Conservation (phyloP, 169 alveolate genomes). For the Cystoisospora suis region DNA sequence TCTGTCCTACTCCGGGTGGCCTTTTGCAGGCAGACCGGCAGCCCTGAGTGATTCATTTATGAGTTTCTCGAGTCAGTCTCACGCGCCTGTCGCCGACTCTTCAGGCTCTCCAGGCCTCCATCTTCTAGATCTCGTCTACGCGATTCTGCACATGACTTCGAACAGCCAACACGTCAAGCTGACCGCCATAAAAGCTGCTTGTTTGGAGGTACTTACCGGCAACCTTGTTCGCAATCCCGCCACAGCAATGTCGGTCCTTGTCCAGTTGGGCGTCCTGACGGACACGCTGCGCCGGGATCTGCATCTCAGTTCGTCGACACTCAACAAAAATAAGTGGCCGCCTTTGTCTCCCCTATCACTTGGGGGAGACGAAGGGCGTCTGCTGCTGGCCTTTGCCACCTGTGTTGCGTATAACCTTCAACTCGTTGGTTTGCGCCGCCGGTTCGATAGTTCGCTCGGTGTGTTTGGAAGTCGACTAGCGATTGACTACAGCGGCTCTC, state of each 20-base stretch:
- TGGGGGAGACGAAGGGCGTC: slow-evolving; percentile 32
- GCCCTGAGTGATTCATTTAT: background rate
- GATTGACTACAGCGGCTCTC: too few relatives aligned
- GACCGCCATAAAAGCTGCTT: slow-evolving; percentile 34
- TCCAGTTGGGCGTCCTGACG: slow-evolving; percentile 35
- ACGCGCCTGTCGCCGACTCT: slow-evolving; percentile 16
- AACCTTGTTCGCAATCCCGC: slow-evolving; percentile 35
- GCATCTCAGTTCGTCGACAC: background rate
- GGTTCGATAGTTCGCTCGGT: slow-evolving; percentile 47
- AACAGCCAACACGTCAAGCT: background rate
- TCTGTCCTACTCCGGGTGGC: background rate
- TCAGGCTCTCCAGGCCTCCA: background rate
- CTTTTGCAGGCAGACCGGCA: too few relatives aligned
- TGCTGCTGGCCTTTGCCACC: slow-evolving; percentile 44
- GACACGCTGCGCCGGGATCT: slow-evolving; percentile 38
- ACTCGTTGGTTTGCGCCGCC: slow-evolving; percentile 46
- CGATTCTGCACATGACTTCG: slow-evolving; percentile 38
- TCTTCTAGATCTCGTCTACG: slow-evolving; percentile 36
- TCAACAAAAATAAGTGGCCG: background rate
- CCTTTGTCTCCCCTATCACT: background rate
- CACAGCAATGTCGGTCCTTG: slow-evolving; percentile 49
- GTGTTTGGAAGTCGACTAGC: slow-evolving; percentile 33
- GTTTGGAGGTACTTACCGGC: slow-evolving; percentile 40
- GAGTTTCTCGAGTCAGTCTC: slow-evolving; percentile 22
- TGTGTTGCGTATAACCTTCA: slow-evolving; percentile 54